Evolutionary conservation across 2,329 filamentous ascomycete species (phyloP).

Genomic region (Cordyceps fumosorosea): DNA sequence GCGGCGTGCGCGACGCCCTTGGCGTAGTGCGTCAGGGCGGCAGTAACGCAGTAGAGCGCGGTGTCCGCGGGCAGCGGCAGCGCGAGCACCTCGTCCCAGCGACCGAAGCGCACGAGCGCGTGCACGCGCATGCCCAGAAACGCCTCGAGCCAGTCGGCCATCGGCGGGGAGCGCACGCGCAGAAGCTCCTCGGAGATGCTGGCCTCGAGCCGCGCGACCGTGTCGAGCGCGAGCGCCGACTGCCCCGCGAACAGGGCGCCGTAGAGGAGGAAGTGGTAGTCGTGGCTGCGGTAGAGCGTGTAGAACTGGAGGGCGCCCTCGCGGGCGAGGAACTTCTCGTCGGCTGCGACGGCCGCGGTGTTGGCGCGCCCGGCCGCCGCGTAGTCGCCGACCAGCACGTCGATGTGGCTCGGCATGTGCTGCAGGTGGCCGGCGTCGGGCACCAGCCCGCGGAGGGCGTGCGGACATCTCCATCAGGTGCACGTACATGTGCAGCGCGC

Average conservation of each 20-base stretch:
- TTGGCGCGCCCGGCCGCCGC: constrained; percentile 60
- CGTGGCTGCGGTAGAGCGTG: constrained; percentile 66
- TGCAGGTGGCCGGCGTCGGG: constrained; percentile 61
- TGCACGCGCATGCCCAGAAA: constrained; percentile 64
- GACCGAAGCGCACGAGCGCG: constrained; percentile 65
- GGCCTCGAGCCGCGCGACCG: constrained; percentile 50
- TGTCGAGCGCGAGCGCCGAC: constrained; percentile 54
- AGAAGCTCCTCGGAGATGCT: constrained; percentile 59
- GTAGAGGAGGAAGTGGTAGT: constrained; percentile 71
- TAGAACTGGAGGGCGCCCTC: constrained; percentile 65
- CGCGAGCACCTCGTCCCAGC: constrained; percentile 59
- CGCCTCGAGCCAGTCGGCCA: constrained; percentile 73
- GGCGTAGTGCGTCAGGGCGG: constrained; percentile 61
- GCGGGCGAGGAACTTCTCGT: constrained; percentile 56
- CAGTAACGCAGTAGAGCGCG: constrained; percentile 61
- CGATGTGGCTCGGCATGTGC: constrained; percentile 74
- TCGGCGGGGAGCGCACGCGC: constrained; percentile 58
- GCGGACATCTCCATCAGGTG: constrained; percentile 68
- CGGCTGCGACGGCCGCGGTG: constrained; percentile 56
- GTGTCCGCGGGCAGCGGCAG: constrained; percentile 51
- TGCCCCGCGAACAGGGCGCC: constrained; percentile 72
- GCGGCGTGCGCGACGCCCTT: constrained; percentile 62
- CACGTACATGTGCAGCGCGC: constrained; percentile 68
- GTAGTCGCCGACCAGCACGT: constrained; percentile 68
- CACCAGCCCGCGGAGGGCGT: constrained; percentile 53